These are phyloP conservation scores for Ophiostoma piceae DNA, from an alignment of 2,329 filamentous ascomycete genomes.

Conservation along the genomic window DNA sequence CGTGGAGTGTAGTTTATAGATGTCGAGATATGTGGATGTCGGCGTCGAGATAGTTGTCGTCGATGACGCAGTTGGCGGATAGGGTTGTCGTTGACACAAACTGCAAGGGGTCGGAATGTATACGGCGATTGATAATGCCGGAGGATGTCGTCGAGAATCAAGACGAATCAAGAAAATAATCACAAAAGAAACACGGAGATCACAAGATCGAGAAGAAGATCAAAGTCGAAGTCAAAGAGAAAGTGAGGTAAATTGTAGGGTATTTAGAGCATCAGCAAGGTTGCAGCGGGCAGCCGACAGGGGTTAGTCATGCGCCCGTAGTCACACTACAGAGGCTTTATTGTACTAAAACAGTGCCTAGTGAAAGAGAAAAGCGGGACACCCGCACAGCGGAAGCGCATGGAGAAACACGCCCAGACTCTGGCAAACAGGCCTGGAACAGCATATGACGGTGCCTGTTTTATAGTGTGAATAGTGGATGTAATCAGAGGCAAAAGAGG, in stretches of 20 bases:
- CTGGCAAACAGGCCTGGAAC: neutral
- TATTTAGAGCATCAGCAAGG: neutral
- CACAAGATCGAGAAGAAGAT: neutral
- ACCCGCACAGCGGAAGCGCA: neutral
- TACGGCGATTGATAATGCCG: neutral
- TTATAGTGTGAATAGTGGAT: neutral
- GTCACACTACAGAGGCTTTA: neutral
- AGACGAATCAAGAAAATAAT: neutral
- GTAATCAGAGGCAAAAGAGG: neutral
- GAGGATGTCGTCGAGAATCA: neutral
- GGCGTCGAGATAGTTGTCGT: neutral
- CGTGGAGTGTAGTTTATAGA: neutral
- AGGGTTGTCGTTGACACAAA: neutral
- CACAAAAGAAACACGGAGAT: neutral
- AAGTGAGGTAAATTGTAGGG: slow-evolving; percentile 1
- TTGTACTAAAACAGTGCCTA: neutral
- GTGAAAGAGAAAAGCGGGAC: slow-evolving; percentile 12
- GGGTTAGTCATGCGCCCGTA: neutral
- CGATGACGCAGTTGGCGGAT: neutral
- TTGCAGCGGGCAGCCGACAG: neutral
- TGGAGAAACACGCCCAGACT: neutral
- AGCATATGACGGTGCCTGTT: neutral
- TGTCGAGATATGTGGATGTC: neutral
- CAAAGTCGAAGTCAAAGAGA: neutral
- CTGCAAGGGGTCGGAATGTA: neutral